Percentiles rank a stretch among this genome's conserved stretches.
Evolutionary conservation across 1,139 yeast genomes (phyloP).

Genomic region (Taphrina wiesneri): DNA sequence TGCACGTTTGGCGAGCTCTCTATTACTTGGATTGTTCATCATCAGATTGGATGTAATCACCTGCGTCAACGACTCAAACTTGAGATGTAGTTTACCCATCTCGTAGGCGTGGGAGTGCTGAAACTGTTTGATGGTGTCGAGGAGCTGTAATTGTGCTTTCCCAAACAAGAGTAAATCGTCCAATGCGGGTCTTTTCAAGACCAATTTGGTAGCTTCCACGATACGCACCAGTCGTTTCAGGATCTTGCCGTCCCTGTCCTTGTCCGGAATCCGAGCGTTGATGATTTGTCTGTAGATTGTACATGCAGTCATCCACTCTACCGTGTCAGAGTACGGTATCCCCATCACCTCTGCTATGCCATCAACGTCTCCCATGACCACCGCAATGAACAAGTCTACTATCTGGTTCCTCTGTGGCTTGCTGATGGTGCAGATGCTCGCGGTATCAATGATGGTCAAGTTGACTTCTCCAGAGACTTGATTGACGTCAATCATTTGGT

Average conservation of each 20-base stretch:
- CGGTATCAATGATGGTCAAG: conserved; percentile 14
- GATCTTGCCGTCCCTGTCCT: neutral
- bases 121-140: conserved; percentile 14
- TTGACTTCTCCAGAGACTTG: neutral
- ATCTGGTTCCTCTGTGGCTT: conserved; percentile 12
- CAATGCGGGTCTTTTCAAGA: conserved; percentile 15
- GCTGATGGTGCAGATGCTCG: conserved; percentile 18
- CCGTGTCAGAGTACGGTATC: neutral
- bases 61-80: conserved; percentile 7
- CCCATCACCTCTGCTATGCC: conserved; percentile 13
- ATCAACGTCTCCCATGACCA: conserved; percentile 5
- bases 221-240: conserved; percentile 1
- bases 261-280: neutral
- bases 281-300: conserved; percentile 2
- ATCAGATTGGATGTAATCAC: neutral
- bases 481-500: conserved; percentile 16
- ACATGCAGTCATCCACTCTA: neutral
- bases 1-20: neutral
- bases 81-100: neutral
- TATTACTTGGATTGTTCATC: conserved; percentile 1
- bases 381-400: conserved; percentile 11
- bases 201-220: conserved; percentile 14
- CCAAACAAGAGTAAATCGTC: conserved; percentile 11
- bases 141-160: conserved; percentile 17
- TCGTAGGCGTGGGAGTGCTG: conserved; percentile 10